Evolutionary conservation across 2,329 filamentous ascomycete genomes (phyloP).

Genomic region (Arthroderma uncinatum): DNA sequence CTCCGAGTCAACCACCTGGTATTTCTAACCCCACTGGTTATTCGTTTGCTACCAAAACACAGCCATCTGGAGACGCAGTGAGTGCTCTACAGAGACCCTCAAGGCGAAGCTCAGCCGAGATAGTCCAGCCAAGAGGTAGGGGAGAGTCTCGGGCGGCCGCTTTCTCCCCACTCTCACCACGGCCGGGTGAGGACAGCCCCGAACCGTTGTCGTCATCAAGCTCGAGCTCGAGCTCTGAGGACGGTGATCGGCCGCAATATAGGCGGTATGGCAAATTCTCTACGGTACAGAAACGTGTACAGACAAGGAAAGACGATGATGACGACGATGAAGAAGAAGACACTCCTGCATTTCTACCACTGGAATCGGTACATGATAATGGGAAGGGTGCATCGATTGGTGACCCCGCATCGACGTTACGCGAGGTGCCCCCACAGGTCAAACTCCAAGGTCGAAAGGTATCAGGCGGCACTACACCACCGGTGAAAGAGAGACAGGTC

Average conservation of each 20-base stretch:
- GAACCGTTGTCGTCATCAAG: conserved; percentile 16
- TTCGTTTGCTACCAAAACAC: background rate
- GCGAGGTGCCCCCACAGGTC: conserved; percentile 25
- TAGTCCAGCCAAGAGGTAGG: background rate
- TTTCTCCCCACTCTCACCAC: conserved; percentile 22
- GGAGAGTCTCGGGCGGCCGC: conserved; percentile 4
- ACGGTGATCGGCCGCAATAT: conserved; percentile 25
- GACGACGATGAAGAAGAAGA: conserved; percentile 36
- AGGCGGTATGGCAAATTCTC: conserved; percentile 33
- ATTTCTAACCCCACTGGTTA: conserved; percentile 11
- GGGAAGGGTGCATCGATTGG: conserved; percentile 19
- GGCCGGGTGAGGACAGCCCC: conserved; percentile 25
- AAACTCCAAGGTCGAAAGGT: conserved; percentile 21
- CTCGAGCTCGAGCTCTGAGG: conserved; percentile 22
- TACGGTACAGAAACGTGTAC: conserved; percentile 20
- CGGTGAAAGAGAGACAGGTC: background rate
- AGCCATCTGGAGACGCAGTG: background rate
- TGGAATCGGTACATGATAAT: conserved; percentile 15
- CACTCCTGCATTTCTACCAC: conserved; percentile 37
- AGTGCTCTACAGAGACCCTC: background rate
- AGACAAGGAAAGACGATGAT: conserved; percentile 23
- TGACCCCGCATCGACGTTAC: conserved; percentile 34
- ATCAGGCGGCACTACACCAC: conserved; percentile 18
- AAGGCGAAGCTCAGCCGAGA: conserved; percentile 13
- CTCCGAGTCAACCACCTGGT: background rate